Evolutionary conservation across 1,139 yeast genomes (phyloP).

Genomic region (Lodderomyces orthopsilosis): DNA sequence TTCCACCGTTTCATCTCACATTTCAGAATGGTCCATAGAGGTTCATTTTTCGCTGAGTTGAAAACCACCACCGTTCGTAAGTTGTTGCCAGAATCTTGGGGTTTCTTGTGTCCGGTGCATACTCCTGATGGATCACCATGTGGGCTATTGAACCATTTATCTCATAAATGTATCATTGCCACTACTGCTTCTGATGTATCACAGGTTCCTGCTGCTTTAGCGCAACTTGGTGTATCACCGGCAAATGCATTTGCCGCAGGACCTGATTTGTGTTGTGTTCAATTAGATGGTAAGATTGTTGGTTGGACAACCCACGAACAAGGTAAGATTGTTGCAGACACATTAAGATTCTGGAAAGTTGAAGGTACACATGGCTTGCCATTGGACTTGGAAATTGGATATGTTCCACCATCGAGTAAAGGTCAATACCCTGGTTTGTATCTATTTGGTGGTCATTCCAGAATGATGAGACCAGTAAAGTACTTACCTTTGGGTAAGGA

Average conservation of each 20-base stretch:
- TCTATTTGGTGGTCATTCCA: slow-evolving; percentile 84
- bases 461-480: slow-evolving; percentile 96
- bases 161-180: slow-evolving; percentile 89
- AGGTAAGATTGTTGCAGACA: slow-evolving; percentile 83
- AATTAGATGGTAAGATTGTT: slow-evolving; percentile 85
- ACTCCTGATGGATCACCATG: slow-evolving; percentile 99
- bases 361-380: slow-evolving; percentile 78
- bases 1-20: slow-evolving; percentile 95
- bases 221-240: slow-evolving; percentile 78
- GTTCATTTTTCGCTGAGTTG: slow-evolving; percentile 97
- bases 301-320: slow-evolving; percentile 95
- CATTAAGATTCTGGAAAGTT: slow-evolving; percentile 90
- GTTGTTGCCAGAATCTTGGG: slow-evolving; percentile 97
- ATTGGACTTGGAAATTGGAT: slow-evolving; percentile 83
- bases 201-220: slow-evolving; percentile 61
- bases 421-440: slow-evolving; percentile 98
- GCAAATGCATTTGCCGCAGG: slow-evolving; percentile 82
- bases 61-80: slow-evolving; percentile 97
- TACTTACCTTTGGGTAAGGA: slow-evolving; percentile 79
- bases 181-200: slow-evolving; percentile 77
- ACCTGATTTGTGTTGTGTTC: slow-evolving; percentile 83
- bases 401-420: slow-evolving; percentile 88
- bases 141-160: slow-evolving; percentile 94
- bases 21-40: slow-evolving; percentile 99
- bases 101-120: slow-evolving; percentile 97